Percentiles rank a stretch among this genome's conserved stretches.
These are phyloP conservation scores for Oryza coarctata DNA, from an alignment of 176 grass and related monocot genomes.

Conservation along the genomic window DNA sequence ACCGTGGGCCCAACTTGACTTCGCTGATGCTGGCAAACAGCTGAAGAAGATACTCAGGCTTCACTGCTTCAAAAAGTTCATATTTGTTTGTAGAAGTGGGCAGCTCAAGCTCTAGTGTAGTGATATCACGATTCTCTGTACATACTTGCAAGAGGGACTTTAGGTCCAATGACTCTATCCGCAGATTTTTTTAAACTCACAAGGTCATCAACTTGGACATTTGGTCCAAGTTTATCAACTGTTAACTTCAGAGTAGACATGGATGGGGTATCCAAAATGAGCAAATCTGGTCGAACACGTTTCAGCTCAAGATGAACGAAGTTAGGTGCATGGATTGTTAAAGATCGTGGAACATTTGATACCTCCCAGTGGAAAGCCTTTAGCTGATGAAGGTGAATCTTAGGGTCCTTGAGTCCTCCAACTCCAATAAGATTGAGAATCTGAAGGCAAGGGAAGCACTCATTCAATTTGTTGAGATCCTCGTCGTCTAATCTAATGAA, in stretches of 20 bases:
- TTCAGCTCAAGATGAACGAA: slow-evolving; percentile 68
- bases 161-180: slow-evolving; percentile 48
- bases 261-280: slow-evolving; percentile 58
- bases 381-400: slow-evolving; percentile 59
- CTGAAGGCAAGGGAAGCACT: slow-evolving; percentile 75
- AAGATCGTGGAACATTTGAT: slow-evolving; percentile 54
- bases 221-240: slow-evolving; percentile 44
- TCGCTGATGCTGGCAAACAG: slow-evolving; percentile 48
- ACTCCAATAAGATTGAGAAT: slow-evolving; percentile 70
- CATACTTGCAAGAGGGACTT: slow-evolving; percentile 32
- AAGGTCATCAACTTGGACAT: slow-evolving; percentile 38
- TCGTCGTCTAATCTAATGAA: slow-evolving; percentile 75
- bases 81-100: slow-evolving; percentile 4
- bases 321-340: slow-evolving; percentile 46
- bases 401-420: slow-evolving; percentile 63
- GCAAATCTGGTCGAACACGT: slow-evolving; percentile 55
- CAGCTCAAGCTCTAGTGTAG: slow-evolving; percentile 48
- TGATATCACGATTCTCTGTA: slow-evolving; percentile 19
- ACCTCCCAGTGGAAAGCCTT: slow-evolving; percentile 59
- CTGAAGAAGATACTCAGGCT: slow-evolving; percentile 32
- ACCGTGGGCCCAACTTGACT: slow-evolving; percentile 50
- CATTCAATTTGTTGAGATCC: slow-evolving; percentile 65
- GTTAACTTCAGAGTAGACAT: slow-evolving; percentile 55
- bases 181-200: slow-evolving; percentile 44
- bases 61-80: slow-evolving; percentile 36